phyloP scores from a whole-genome alignment of 352 stramenopile genomes.

The Globisporangium nagaii region DNA sequence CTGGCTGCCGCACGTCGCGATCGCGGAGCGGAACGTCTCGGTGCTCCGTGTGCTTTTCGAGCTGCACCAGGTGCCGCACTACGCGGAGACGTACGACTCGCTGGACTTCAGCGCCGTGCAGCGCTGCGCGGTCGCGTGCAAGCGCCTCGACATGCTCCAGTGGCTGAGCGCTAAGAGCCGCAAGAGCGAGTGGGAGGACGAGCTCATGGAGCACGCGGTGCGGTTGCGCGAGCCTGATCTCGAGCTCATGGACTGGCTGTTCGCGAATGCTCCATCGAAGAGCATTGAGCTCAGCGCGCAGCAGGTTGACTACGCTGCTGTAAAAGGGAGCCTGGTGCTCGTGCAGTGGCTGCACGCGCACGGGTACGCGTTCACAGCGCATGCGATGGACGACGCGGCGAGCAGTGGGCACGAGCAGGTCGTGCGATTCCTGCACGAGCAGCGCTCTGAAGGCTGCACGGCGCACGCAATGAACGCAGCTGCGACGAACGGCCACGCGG shows the following conservation, averaged over 20 bases:
- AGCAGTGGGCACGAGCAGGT: background rate
- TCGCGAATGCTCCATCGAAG: background rate
- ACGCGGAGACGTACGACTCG: background rate
- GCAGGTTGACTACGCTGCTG: constrained; percentile 2
- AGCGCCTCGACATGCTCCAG: constrained; percentile 5
- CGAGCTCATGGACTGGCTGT: constrained; percentile 8
- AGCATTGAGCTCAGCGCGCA: constrained; percentile 3
- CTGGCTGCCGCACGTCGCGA: constrained; percentile 9
- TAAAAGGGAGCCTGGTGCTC: background rate
- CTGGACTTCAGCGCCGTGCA: constrained; percentile 3
- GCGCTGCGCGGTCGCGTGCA: constrained; percentile 7
- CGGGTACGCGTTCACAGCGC: background rate
- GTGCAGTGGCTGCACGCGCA: constrained; percentile 6
- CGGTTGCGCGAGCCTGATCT: background rate
- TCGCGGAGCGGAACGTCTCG: background rate
- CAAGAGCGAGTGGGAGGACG: constrained; percentile 1
- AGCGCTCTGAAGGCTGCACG: constrained; percentile 2
- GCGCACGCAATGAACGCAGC: constrained; percentile 5
- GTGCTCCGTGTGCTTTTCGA: constrained; percentile 3
- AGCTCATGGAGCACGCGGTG: constrained; percentile 8
- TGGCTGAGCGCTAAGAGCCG: background rate
- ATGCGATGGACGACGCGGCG: constrained; percentile 9
- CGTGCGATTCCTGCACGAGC: constrained; percentile 1
- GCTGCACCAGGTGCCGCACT: constrained; percentile 2
- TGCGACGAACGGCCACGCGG: background rate